These are phyloP conservation scores for Ophiobolus disseminans DNA, from an alignment of 2,329 filamentous ascomycete species.

Conservation along the genomic window DNA sequence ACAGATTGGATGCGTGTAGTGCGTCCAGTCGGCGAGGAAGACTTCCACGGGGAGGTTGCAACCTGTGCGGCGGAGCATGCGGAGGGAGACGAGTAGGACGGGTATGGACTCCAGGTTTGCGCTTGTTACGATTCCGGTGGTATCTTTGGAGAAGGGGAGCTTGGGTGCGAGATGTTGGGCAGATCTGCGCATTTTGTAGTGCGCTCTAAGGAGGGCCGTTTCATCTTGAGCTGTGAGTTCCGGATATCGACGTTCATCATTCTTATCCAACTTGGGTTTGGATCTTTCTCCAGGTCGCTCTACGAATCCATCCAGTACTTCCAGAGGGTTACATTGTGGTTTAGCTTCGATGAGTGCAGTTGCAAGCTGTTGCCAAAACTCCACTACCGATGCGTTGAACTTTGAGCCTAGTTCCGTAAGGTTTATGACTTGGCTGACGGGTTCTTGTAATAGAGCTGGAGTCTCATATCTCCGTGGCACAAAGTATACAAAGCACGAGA, in stretches of 20 bases:
- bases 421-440: conserved; percentile 8
- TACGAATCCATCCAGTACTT: conserved; percentile 14
- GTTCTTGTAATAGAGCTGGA: conserved; percentile 1
- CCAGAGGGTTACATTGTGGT: conserved; percentile 21
- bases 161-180: conserved; percentile 28
- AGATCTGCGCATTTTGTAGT: conserved; percentile 30
- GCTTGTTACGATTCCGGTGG: conserved; percentile 60
- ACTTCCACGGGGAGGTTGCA: conserved; percentile 59
- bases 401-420: conserved; percentile 20
- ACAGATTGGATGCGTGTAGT: conserved; percentile 51
- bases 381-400: conserved; percentile 15
- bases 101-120: conserved; percentile 58
- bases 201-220: conserved; percentile 22
- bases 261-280: conserved; percentile 15
- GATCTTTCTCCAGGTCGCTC: conserved; percentile 10
- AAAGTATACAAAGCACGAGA: conserved; percentile 17
- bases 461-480: conserved; percentile 12
- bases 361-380: conserved; percentile 25
- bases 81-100: conserved; percentile 58
- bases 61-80: conserved; percentile 60
- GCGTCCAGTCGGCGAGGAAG: conserved; percentile 46
- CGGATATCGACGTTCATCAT: conserved; percentile 16
- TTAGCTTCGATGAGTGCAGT: conserved; percentile 17
- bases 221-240: conserved; percentile 28
- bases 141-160: conserved; percentile 50